Conservation (phyloP, 2,329 filamentous ascomycete genomes). For the Fusarium sp. region DNA sequence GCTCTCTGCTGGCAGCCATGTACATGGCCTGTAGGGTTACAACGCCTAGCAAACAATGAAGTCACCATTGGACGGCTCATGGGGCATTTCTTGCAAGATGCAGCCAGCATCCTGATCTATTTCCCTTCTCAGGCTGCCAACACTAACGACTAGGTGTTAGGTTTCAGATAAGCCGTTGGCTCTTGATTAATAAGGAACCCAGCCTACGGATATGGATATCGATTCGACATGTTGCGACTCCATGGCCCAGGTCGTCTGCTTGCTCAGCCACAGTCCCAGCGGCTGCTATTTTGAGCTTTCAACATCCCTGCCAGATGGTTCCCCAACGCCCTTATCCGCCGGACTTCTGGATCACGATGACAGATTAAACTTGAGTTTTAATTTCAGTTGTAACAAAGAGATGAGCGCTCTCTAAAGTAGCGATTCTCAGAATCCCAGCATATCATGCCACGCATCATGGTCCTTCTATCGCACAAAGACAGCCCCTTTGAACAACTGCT, state of each 20-base stretch:
- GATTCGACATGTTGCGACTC: background rate
- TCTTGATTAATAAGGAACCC: background rate
- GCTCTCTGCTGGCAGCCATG: background rate
- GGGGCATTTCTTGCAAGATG: background rate
- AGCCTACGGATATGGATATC: slow-evolving; percentile 3
- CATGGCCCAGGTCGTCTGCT: slow-evolving; percentile 18
- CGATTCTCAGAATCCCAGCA: background rate
- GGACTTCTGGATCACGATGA: background rate
- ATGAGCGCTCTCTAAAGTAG: no score
- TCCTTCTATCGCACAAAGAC: background rate
- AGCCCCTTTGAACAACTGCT: background rate
- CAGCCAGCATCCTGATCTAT: background rate
- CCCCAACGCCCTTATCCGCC: background rate
- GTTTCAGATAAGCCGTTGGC: slow-evolving; percentile 5
- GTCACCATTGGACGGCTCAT: background rate
- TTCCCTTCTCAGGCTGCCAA: background rate
- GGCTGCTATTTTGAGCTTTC: slow-evolving; percentile 42
- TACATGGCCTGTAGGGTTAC: background rate
- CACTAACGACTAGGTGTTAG: background rate
- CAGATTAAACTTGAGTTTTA: no score
- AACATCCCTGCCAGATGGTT: background rate
- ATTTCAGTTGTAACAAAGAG: no score
- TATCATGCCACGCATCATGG: background rate
- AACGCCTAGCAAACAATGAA: background rate
- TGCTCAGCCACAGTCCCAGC: slow-evolving; percentile 42